These are phyloP conservation scores for Oxytropis ochrocephala DNA, from an alignment of 306 rosid genomes.

Conservation along the genomic window DNA sequence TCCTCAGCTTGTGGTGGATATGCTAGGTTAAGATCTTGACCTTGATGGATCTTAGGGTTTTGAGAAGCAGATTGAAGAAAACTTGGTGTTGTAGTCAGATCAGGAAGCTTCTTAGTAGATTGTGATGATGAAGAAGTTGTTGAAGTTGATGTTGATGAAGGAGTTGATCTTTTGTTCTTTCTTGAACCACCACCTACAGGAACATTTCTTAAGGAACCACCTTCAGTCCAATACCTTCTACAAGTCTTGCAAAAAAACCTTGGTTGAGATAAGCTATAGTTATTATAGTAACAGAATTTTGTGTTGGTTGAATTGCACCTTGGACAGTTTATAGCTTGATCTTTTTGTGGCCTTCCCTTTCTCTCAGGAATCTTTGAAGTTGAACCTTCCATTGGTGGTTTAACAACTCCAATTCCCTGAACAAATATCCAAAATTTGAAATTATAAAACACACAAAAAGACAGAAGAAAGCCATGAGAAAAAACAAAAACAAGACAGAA, in stretches of 20 bases:
- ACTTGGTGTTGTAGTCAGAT: conserved; percentile 21
- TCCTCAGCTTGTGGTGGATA: conserved; percentile 52
- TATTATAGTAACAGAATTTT: conserved; percentile 93
- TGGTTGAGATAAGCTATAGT: conserved; percentile 93
- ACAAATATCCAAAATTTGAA: conserved; percentile 16
- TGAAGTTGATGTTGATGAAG: conserved; percentile 39
- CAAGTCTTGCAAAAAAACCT: conserved; percentile 94
- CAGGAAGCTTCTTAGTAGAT: conserved; percentile 38
- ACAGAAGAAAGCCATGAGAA: conserved; percentile 23
- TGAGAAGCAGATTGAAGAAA: conserved; percentile 46
- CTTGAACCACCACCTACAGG: conserved; percentile 99
- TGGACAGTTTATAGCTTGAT: conserved; percentile 89
- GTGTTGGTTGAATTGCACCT: conserved; percentile 96
- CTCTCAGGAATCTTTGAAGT: conserved; percentile 38
- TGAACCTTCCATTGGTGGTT: conserved; percentile 53
- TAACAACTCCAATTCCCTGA: conserved; percentile 44
- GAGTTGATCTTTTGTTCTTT: conserved; percentile 72
- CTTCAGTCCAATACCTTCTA: conserved; percentile 97
- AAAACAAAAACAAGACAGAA: conserved; percentile 37
- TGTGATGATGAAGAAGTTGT: conserved; percentile 30
- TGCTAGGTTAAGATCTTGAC: conserved; percentile 83
- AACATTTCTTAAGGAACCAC: conserved; percentile 90
- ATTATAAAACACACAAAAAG: neutral
- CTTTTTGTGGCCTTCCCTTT: conserved; percentile 69
- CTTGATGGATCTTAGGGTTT: conserved; percentile 70